These are phyloP conservation scores for Scenedesmus sp. DNA, from an alignment of 163 green algal species.

Conservation along the genomic window DNA sequence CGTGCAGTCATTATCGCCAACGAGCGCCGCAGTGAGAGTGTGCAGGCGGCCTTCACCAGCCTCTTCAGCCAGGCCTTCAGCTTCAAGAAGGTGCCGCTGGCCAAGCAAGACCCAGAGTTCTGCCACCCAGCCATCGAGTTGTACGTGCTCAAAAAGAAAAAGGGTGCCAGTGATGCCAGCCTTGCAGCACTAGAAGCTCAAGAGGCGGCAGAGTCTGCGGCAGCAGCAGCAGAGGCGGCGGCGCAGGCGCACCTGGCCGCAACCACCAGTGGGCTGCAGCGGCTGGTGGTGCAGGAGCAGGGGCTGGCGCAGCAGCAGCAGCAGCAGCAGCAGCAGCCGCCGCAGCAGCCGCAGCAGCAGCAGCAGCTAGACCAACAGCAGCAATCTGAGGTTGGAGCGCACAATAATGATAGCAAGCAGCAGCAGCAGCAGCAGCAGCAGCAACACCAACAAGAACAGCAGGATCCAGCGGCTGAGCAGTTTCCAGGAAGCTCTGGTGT, in stretches of 20 bases:
- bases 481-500: too few relatives aligned
- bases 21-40: conserved; percentile 85
- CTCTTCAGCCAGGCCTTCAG: conserved; percentile 15
- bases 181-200: conserved; percentile 18
- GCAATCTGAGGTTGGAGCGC: background rate
- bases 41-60: conserved; percentile 68
- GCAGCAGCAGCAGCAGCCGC: background rate
- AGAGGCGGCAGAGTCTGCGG: conserved; percentile 5
- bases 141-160: conserved; percentile 70
- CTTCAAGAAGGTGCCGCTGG: conserved; percentile 39
- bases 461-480: background rate
- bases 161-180: conserved; percentile 42
- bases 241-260: conserved; percentile 28
- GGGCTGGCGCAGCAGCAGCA: conserved; percentile 22
- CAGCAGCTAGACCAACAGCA: conserved; percentile 23
- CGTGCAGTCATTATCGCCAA: conserved; percentile 84
- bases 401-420: background rate
- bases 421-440: conserved; percentile 29
- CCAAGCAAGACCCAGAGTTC: conserved; percentile 58
- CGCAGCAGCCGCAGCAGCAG: background rate
- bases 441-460: background rate
- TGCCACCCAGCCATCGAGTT: conserved; percentile 78
- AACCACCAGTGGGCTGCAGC: background rate
- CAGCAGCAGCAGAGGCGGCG: conserved; percentile 3
- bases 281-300: background rate